Conservation (phyloP, 2,329 filamentous ascomycete species). For the Arthroderma sp. region DNA sequence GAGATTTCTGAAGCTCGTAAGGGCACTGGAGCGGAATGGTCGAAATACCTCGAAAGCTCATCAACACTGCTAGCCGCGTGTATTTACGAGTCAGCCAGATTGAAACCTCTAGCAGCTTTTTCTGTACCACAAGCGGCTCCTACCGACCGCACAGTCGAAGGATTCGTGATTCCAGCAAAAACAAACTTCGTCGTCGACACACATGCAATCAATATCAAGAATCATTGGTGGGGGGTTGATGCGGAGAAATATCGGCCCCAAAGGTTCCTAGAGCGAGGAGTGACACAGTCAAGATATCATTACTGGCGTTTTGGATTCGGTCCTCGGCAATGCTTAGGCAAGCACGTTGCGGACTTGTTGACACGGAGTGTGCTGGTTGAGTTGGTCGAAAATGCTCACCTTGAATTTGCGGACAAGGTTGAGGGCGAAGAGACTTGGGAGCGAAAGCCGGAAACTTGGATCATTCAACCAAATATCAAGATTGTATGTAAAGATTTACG, state of each 20-base stretch:
- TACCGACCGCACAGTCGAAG: slow-evolving; percentile 20
- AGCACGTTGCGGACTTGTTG: slow-evolving; percentile 1
- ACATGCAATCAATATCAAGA: slow-evolving; percentile 30
- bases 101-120: slow-evolving; percentile 30
- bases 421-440: neutral
- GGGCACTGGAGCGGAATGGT: neutral
- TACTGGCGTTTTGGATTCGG: slow-evolving; percentile 4
- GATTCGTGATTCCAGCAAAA: slow-evolving; percentile 24
- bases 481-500: neutral
- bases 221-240: slow-evolving; percentile 29
- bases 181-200: slow-evolving; percentile 33
- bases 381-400: neutral
- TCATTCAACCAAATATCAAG: neutral
- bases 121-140: slow-evolving; percentile 30
- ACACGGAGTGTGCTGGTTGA: neutral
- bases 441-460: neutral
- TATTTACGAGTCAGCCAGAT: slow-evolving; percentile 28
- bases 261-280: slow-evolving; percentile 7
- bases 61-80: slow-evolving; percentile 21
- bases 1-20: slow-evolving; percentile 10
- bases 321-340: slow-evolving; percentile 2
- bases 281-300: slow-evolving; percentile 1
- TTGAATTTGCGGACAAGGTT: neutral
- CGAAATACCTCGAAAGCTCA: slow-evolving; percentile 16
- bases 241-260: slow-evolving; percentile 21